phyloP scores from a whole-genome alignment of 371 early-diverging fungal genomes.

The Umbelopsis sp. region DNA sequence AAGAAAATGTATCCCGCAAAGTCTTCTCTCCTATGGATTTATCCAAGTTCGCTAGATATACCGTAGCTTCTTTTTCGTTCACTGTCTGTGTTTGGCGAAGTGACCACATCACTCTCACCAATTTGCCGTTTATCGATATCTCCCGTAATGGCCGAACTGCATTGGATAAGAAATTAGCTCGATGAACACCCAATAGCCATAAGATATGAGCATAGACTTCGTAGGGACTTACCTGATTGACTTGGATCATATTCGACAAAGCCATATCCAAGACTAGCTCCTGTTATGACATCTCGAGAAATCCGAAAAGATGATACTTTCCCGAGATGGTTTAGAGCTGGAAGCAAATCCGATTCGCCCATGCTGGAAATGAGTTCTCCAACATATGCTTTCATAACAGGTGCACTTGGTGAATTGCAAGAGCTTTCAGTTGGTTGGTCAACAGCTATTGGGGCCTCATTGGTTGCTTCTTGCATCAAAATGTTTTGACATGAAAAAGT shows the following conservation, averaged over 20 bases:
- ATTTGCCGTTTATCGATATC: slow-evolving; percentile 1
- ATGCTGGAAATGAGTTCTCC: slow-evolving; percentile 14
- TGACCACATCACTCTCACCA: slow-evolving; percentile 7
- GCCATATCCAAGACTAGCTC: slow-evolving; percentile 3
- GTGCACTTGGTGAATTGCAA: not conserved
- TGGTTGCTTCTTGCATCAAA: slow-evolving; percentile 5
- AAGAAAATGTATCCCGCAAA: slow-evolving; percentile 1
- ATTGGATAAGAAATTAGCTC: not conserved
- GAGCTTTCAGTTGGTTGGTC: slow-evolving; percentile 26
- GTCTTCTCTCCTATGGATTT: not conserved
- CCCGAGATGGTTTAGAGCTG: not conserved
- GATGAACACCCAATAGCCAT: too few relatives aligned
- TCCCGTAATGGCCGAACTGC: not conserved
- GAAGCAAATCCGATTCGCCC: slow-evolving; percentile 17
- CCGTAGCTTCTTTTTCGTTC: not conserved
- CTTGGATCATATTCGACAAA: slow-evolving; percentile 11
- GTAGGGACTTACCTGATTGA: not conserved
- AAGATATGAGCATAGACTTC: not conserved
- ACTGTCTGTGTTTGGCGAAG: not conserved
- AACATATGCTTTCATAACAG: not conserved
- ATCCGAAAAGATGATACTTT: slow-evolving; percentile 15
- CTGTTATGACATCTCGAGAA: slow-evolving; percentile 10
- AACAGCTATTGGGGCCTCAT: slow-evolving; percentile 36
- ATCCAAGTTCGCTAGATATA: not conserved
- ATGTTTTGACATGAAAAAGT: slow-evolving; percentile 12